A percentile compares a stretch with the other conserved stretches of the same genome.
phyloP scores from a whole-genome alignment of 768 basidiomycete species.

The Lentinula sp. region DNA sequence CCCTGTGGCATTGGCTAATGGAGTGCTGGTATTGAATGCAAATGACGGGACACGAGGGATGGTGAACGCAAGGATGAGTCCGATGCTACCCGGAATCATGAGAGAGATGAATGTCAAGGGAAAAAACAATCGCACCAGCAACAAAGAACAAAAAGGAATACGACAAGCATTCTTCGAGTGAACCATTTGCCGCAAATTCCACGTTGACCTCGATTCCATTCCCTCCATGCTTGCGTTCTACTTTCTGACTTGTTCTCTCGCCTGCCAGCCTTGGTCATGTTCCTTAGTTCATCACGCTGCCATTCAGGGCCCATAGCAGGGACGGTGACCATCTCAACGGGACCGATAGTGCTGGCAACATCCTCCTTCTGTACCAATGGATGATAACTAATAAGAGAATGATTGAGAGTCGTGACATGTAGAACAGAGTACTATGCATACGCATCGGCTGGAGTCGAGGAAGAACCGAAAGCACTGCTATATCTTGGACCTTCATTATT shows the following conservation, averaged over 20 bases:
- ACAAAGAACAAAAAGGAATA: slow-evolving; percentile 57
- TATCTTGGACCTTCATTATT: slow-evolving; percentile 82
- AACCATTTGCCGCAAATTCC: slow-evolving; percentile 80
- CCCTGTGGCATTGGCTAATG: slow-evolving; percentile 57
- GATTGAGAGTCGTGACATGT: neutral
- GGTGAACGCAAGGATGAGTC: slow-evolving; percentile 67
- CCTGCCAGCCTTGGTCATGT: slow-evolving; percentile 69
- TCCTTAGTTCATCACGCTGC: slow-evolving; percentile 70
- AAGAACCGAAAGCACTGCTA: slow-evolving; percentile 49
- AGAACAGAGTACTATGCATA: slow-evolving; percentile 22
- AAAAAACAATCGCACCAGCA: slow-evolving; percentile 13
- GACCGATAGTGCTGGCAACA: slow-evolving; percentile 28
- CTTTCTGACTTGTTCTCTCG: slow-evolving; percentile 53
- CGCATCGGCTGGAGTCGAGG: slow-evolving; percentile 37
- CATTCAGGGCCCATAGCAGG: slow-evolving; percentile 91
- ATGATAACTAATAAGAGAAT: slow-evolving; percentile 31
- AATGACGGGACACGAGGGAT: slow-evolving; percentile 81
- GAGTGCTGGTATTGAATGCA: slow-evolving; percentile 49
- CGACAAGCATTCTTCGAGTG: slow-evolving; percentile 67
- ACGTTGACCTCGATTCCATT: slow-evolving; percentile 73
- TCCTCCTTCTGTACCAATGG: slow-evolving; percentile 32
- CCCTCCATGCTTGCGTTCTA: slow-evolving; percentile 56
- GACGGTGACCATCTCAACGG: slow-evolving; percentile 87
- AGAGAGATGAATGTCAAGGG: neutral
- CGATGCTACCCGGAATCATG: slow-evolving; percentile 37